Evolutionary conservation across 169 alveolate genomes (phyloP).

Genomic region (Eimeria brunetti): DNA sequence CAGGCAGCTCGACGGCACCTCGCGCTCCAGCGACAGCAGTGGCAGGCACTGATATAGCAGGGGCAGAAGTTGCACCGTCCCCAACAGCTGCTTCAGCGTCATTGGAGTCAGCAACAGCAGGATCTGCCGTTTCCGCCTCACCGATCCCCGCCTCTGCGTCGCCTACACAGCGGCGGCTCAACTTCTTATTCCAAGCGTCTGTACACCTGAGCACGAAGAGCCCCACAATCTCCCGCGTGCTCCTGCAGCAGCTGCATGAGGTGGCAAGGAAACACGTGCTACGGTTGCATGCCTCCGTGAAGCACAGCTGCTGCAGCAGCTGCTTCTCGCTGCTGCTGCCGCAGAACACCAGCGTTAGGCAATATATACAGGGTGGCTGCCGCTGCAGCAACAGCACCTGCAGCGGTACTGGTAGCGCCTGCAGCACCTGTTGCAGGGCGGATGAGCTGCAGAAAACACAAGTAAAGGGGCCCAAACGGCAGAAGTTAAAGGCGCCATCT

Average conservation of each 20-base stretch:
- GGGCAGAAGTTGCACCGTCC: background rate
- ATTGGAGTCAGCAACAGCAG: background rate
- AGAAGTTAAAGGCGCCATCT: background rate
- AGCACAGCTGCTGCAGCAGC: constrained; percentile 66
- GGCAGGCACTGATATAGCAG: background rate
- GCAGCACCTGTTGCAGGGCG: background rate
- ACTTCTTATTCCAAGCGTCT: constrained; percentile 63
- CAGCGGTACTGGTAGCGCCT: background rate
- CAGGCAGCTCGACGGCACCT: background rate
- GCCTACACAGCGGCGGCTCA: constrained; percentile 59
- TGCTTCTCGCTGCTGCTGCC: constrained; percentile 52
- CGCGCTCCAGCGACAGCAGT: constrained; percentile 6
- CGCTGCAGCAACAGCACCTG: constrained; percentile 19
- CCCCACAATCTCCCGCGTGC: constrained; percentile 56
- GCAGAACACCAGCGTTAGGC: constrained; percentile 56
- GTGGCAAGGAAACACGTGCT: constrained; percentile 65
- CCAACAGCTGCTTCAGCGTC: background rate
- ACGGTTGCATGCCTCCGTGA: constrained; percentile 57
- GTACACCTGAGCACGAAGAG: constrained; percentile 59
- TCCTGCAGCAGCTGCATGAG: constrained; percentile 38
- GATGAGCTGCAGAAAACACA: background rate
- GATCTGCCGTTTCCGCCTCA: background rate
- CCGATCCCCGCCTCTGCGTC: constrained; percentile 44
- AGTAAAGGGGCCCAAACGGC: constrained; percentile 13
- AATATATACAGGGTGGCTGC: constrained; percentile 27